phyloP scores from a whole-genome alignment of 2,329 filamentous ascomycete species.

The Fusarium graminum region DNA sequence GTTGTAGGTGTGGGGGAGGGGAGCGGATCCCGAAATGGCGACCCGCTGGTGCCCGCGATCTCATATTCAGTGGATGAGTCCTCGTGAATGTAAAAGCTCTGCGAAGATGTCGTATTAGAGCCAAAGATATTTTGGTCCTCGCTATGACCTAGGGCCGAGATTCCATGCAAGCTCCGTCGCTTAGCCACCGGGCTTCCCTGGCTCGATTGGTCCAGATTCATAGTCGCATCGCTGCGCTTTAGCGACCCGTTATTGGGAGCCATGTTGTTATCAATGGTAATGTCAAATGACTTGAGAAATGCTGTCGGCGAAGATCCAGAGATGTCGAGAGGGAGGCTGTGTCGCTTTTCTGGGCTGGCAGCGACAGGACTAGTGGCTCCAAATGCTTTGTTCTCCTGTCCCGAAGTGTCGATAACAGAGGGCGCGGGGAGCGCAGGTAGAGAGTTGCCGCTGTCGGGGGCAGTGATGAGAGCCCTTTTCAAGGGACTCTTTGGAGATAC shows the following conservation, averaged over 20 bases:
- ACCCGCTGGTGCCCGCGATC: conserved; percentile 56
- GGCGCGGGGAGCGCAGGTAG: conserved; percentile 58
- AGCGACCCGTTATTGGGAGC: conserved; percentile 76
- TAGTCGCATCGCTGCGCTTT: conserved; percentile 90
- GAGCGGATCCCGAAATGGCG: conserved; percentile 56
- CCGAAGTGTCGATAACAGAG: conserved; percentile 56
- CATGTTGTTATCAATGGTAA: conserved; percentile 53
- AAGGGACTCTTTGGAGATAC: conserved; percentile 85
- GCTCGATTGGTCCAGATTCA: conserved; percentile 84
- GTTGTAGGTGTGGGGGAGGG: conserved; percentile 62
- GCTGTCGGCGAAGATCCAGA: conserved; percentile 65
- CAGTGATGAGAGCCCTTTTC: conserved; percentile 79
- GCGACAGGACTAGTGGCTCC: conserved; percentile 53
- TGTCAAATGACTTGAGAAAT: conserved; percentile 65
- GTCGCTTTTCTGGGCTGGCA: conserved; percentile 61
- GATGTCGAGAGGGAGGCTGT: conserved; percentile 70
- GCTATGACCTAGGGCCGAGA: conserved; percentile 69
- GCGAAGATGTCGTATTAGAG: conserved; percentile 58
- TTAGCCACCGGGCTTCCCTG: conserved; percentile 91
- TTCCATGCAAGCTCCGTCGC: conserved; percentile 86
- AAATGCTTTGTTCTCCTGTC: conserved; percentile 59
- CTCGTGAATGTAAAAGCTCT: conserved; percentile 66
- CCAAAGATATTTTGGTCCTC: conserved; percentile 83
- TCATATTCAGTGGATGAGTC: conserved; percentile 66
- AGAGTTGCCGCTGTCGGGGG: conserved; percentile 78